phyloP scores from a whole-genome alignment of 352 stramenopile species.

The Pythium sukuiense region DNA sequence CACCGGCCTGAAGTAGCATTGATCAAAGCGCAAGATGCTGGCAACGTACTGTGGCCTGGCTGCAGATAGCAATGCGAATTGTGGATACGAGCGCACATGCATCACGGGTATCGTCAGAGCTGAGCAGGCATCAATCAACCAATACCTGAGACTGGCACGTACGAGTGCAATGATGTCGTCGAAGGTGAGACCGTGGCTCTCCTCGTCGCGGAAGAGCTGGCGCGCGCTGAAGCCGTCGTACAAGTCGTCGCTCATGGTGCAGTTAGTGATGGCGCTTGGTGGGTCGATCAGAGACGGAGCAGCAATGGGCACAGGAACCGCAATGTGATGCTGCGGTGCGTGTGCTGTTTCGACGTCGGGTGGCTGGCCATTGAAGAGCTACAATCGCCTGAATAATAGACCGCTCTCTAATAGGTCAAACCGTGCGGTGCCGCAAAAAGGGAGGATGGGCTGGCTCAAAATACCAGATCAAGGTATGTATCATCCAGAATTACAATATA shows the following conservation, averaged over 20 bases:
- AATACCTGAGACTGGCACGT: constrained; percentile 12
- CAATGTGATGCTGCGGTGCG: background rate
- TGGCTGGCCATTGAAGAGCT: constrained; percentile 26
- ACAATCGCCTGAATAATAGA: constrained; percentile 11
- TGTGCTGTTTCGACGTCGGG: constrained; percentile 5
- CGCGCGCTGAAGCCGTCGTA: constrained; percentile 69
- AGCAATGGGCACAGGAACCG: constrained; percentile 1
- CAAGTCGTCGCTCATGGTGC: constrained; percentile 41
- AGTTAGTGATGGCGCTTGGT: background rate
- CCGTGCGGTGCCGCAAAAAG: background rate
- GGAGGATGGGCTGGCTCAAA: background rate
- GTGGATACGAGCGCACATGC: background rate
- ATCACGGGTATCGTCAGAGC: background rate
- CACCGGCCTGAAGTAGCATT: background rate
- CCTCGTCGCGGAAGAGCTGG: constrained; percentile 70
- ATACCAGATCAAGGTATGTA: constrained; percentile 10
- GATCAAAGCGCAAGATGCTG: background rate
- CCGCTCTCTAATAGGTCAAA: constrained; percentile 6
- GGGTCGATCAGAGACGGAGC: constrained; percentile 7
- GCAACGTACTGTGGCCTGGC: constrained; percentile 65
- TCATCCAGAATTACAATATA: constrained; percentile 6
- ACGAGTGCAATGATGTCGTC: constrained; percentile 87
- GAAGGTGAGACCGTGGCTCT: constrained; percentile 76
- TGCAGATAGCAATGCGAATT: constrained; percentile 18
- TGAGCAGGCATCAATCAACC: background rate